Conservation (phyloP, 1,284 basidiomycete genomes). For the Sporisorium graminicola region DNA sequence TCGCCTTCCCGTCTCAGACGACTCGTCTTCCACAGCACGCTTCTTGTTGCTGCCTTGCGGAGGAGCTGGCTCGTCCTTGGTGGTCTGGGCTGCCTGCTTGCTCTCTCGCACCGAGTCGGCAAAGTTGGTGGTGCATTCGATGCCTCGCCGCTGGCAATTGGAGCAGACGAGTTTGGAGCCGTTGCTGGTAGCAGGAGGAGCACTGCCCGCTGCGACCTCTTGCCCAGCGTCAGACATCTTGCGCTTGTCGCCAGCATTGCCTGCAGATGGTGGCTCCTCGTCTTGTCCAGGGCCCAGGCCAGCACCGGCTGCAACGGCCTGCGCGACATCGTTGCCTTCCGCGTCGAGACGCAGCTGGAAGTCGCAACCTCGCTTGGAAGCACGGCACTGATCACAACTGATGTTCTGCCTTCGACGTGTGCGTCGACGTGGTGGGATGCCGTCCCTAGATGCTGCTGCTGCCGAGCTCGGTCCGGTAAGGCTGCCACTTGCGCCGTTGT, state of each 20-base stretch:
- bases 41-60: constrained; percentile 40
- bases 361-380: constrained; percentile 53
- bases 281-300: neutral
- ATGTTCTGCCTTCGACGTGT: constrained; percentile 52
- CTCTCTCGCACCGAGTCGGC: constrained; percentile 49
- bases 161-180: constrained; percentile 43
- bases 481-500: neutral
- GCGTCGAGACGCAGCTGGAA: constrained; percentile 52
- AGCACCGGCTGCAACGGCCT: constrained; percentile 1
- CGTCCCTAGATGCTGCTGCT: constrained; percentile 24
- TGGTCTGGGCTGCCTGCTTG: constrained; percentile 40
- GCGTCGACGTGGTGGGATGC: constrained; percentile 38
- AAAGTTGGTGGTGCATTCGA: constrained; percentile 56
- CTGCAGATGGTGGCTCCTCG: constrained; percentile 13
- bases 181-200: constrained; percentile 1
- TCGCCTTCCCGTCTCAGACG: constrained; percentile 36
- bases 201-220: neutral
- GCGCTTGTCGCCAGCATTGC: constrained; percentile 41
- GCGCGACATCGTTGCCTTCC: constrained; percentile 41
- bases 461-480: constrained; percentile 8
- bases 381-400: constrained; percentile 56
- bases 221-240: constrained; percentile 47
- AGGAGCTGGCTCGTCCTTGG: constrained; percentile 26
- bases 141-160: constrained; percentile 53
- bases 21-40: constrained; percentile 35